These are phyloP conservation scores for Cardiospermum halicacabum DNA, from an alignment of 345 rosid species.

Conservation along the genomic window DNA sequence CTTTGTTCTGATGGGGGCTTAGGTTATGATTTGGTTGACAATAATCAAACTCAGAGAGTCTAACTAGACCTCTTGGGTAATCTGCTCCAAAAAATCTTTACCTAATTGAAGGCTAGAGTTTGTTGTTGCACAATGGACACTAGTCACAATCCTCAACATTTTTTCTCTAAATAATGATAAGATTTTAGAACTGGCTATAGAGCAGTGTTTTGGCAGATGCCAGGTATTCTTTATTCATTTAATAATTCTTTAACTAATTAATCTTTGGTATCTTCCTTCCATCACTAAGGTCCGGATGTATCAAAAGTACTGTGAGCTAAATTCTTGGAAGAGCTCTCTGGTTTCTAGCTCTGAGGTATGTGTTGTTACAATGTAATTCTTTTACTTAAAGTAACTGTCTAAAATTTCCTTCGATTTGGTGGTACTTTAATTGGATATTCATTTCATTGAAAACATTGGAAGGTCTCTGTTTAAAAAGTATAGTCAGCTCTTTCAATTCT, in stretches of 20 bases:
- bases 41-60: too few relatives aligned
- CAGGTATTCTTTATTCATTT: background rate
- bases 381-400: background rate
- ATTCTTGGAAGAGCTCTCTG: conserved; percentile 61
- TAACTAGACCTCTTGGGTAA: too few relatives aligned
- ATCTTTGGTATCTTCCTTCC: conserved; percentile 16
- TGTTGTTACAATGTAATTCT: background rate
- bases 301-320: conserved; percentile 79
- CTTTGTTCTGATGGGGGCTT: too few relatives aligned
- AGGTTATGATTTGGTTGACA: too few relatives aligned
- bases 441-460: background rate
- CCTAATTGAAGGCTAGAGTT: too few relatives aligned
- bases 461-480: background rate
- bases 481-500: conserved; percentile 2
- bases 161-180: background rate
- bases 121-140: too few relatives aligned
- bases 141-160: too few relatives aligned
- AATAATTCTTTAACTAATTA: conserved; percentile 15
- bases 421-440: background rate
- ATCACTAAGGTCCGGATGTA: conserved; percentile 71
- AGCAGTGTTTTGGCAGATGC: background rate
- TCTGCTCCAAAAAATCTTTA: too few relatives aligned
- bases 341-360: conserved; percentile 81
- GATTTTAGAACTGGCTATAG: background rate
- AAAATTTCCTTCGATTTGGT: conserved; percentile 1